Conservation (phyloP, 768 basidiomycete species). For the Termitomyces sp. region DNA sequence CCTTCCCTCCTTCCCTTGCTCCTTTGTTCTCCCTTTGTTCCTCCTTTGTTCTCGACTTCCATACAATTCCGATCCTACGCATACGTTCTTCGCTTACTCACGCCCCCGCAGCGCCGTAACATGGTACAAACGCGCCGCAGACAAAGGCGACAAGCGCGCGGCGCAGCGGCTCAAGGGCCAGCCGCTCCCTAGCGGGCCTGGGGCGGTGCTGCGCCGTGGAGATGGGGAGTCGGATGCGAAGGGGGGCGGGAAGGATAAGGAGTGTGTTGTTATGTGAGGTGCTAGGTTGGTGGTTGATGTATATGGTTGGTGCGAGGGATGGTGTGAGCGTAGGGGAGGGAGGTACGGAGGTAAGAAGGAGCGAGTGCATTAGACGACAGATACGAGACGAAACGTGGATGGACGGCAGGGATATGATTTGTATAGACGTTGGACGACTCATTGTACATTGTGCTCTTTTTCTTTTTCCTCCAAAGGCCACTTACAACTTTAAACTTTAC, state of each 20-base stretch:
- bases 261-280: constrained; percentile 81
- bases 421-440: background rate
- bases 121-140: constrained; percentile 90
- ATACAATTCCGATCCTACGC: background rate
- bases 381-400: background rate
- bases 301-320: too few relatives aligned
- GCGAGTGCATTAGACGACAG: background rate
- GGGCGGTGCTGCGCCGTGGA: constrained; percentile 58
- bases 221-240: constrained; percentile 31
- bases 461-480: background rate
- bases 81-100: too few relatives aligned
- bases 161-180: constrained; percentile 73
- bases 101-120: constrained; percentile 49
- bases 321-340: background rate
- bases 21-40: background rate
- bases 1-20: too few relatives aligned
- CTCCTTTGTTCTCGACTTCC: background rate
- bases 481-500: background rate
- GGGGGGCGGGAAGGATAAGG: constrained; percentile 72
- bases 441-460: background rate
- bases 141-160: constrained; percentile 92
- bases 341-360: background rate
- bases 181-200: constrained; percentile 58
- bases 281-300: too few relatives aligned
- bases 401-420: background rate